Evolutionary conservation across 2,329 filamentous ascomycete genomes (phyloP).

Genomic region (Penicillium digitatum): DNA sequence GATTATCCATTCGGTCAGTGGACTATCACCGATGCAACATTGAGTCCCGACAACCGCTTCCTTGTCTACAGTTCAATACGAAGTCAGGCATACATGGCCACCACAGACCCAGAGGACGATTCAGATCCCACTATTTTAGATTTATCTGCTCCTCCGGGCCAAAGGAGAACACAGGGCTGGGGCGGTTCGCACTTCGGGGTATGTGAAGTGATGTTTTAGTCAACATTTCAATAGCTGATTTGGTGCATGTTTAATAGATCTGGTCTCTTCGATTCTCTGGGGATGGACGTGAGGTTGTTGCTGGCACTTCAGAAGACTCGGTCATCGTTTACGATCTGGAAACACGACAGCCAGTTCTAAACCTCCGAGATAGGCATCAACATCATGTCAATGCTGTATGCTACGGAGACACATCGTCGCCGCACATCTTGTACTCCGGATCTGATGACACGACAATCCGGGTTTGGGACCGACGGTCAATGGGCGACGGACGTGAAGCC

Average conservation of each 20-base stretch:
- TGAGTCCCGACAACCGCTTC: slow-evolving; percentile 88
- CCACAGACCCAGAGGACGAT: slow-evolving; percentile 77
- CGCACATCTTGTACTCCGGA: slow-evolving; percentile 92
- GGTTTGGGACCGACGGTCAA: slow-evolving; percentile 83
- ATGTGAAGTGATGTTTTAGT: slow-evolving; percentile 17
- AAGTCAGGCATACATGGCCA: slow-evolving; percentile 76
- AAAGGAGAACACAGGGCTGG: slow-evolving; percentile 35
- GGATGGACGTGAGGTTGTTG: slow-evolving; percentile 84
- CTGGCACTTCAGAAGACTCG: slow-evolving; percentile 72
- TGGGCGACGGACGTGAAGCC: slow-evolving; percentile 59
- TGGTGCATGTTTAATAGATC: slow-evolving; percentile 50
- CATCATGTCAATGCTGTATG: slow-evolving; percentile 96
- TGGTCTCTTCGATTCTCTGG: slow-evolving; percentile 92
- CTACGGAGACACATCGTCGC: slow-evolving; percentile 82
- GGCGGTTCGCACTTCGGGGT: slow-evolving; percentile 44
- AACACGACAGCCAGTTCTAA: slow-evolving; percentile 67
- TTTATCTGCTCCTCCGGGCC: slow-evolving; percentile 54
- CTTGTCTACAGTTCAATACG: slow-evolving; percentile 89
- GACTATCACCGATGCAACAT: slow-evolving; percentile 90
- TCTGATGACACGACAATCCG: slow-evolving; percentile 92
- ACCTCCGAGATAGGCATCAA: slow-evolving; percentile 68
- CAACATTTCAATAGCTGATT: slow-evolving; percentile 1
- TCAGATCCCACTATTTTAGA: slow-evolving; percentile 78
- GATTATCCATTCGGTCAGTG: slow-evolving; percentile 82
- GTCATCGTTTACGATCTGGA: slow-evolving; percentile 94